Conservation (phyloP, 2,329 filamentous ascomycete genomes). For the Pyricularia grisea region DNA sequence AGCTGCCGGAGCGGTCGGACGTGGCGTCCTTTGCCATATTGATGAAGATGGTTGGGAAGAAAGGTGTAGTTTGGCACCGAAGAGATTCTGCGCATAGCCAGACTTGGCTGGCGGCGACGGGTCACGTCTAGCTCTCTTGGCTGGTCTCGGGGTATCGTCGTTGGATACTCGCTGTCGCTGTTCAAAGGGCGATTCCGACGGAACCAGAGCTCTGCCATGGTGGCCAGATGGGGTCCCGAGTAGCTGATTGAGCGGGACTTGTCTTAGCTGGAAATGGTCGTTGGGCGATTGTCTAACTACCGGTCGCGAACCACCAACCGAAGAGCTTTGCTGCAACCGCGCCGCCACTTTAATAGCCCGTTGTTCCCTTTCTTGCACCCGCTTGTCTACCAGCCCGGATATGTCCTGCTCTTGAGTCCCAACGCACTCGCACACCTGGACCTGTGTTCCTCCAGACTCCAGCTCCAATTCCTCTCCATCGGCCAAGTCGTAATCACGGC, state of each 20-base stretch:
- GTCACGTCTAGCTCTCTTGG: conserved; percentile 31
- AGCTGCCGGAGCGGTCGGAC: not conserved
- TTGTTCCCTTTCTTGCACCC: conserved; percentile 45
- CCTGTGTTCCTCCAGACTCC: conserved; percentile 64
- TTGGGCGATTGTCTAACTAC: conserved; percentile 16
- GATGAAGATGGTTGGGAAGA: conserved; percentile 25
- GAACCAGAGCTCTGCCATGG: conserved; percentile 49
- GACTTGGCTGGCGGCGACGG: conserved; percentile 30
- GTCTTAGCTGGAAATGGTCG: conserved; percentile 27
- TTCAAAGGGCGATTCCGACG: conserved; percentile 57
- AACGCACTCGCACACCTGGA: conserved; percentile 72
- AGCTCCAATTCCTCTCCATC: conserved; percentile 78
- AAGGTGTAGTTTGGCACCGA: conserved; percentile 36
- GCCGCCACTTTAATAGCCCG: conserved; percentile 34
- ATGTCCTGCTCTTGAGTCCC: conserved; percentile 70
- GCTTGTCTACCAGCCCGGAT: conserved; percentile 63
- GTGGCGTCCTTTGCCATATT: conserved; percentile 10
- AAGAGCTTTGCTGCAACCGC: conserved; percentile 16
- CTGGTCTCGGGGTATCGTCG: conserved; percentile 12
- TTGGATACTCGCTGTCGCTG: conserved; percentile 29
- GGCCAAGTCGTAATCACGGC: conserved; percentile 54
- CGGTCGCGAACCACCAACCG: conserved; percentile 12
- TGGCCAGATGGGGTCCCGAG: conserved; percentile 56
- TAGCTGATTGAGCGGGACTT: conserved; percentile 44
- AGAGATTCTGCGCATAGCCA: conserved; percentile 41